Conservation (phyloP, 2,329 filamentous ascomycete genomes). For the Nothophaeocryptopus gaeumannii region DNA sequence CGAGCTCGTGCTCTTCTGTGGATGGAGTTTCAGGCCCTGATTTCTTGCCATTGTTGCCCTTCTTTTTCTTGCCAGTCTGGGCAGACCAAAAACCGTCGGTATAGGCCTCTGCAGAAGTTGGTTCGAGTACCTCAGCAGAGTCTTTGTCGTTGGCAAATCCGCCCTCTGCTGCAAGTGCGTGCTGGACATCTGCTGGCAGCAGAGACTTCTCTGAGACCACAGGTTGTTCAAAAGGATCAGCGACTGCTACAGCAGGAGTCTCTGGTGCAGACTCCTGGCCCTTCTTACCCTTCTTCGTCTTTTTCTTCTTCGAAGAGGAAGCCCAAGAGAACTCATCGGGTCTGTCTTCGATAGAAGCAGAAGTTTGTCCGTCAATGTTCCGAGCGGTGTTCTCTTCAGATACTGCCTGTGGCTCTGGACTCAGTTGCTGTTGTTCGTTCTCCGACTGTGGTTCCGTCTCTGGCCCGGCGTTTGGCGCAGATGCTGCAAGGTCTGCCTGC, state of each 20-base stretch:
- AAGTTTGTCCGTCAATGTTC: not conserved
- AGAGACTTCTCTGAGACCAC: not conserved
- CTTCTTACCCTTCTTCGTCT: slow-evolving; percentile 28
- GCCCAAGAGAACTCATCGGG: slow-evolving; percentile 9
- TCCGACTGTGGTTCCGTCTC: no score
- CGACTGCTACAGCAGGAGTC: not conserved
- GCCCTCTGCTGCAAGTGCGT: no score
- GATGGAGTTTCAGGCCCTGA: not conserved
- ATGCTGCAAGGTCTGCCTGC: not conserved
- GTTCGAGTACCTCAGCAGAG: not conserved
- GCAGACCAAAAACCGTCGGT: slow-evolving; percentile 4
- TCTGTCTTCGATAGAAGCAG: not conserved
- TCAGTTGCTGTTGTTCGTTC: no score
- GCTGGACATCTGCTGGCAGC: not conserved
- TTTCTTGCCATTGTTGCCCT: slow-evolving; percentile 33
- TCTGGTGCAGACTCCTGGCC: slow-evolving; percentile 9
- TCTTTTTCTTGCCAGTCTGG: slow-evolving; percentile 12
- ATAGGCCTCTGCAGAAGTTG: not conserved
- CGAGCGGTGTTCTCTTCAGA: not conserved
- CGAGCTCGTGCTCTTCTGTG: no score
- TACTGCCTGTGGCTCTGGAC: no score
- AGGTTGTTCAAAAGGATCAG: not conserved
- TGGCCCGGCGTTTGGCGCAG: not conserved
- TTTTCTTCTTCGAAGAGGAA: slow-evolving; percentile 20
- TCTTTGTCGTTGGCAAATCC: not conserved